A percentile compares a stretch with the other conserved stretches of the same genome.
phyloP scores from a whole-genome alignment of 2,329 filamentous ascomycete genomes.

The Venturia asperata region DNA sequence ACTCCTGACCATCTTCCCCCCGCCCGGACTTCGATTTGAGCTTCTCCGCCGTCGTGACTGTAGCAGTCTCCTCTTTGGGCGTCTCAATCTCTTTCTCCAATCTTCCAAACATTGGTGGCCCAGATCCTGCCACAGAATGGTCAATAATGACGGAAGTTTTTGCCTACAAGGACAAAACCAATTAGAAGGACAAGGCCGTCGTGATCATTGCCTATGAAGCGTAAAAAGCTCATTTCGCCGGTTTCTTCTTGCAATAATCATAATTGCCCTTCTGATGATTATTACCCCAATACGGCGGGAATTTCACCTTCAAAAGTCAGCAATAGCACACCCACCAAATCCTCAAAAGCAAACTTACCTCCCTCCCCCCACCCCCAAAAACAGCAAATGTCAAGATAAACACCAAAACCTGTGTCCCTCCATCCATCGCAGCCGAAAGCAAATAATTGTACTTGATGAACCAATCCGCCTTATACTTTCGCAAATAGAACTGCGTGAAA shows the following conservation, averaged over 20 bases:
- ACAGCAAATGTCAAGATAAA: slow-evolving; percentile 41
- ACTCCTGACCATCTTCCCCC: no score
- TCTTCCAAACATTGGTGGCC: no score
- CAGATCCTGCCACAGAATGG: no score
- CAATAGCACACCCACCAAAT: neutral
- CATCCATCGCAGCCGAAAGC: slow-evolving; percentile 35
- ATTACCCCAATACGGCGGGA: slow-evolving; percentile 18
- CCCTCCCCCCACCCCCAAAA: slow-evolving; percentile 30
- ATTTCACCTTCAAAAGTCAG: neutral
- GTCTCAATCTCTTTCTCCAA: no score
- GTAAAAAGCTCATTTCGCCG: neutral
- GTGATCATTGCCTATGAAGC: no score
- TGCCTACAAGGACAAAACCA: no score
- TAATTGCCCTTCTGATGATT: slow-evolving; percentile 17
- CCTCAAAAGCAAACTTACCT: neutral
- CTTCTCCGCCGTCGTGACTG: no score
- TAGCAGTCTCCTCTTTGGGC: no score
- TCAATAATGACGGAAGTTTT: no score
- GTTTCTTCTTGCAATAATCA: slow-evolving; percentile 15
- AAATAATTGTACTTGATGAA: slow-evolving; percentile 40
- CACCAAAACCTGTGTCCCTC: slow-evolving; percentile 35
- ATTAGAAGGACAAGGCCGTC: no score
- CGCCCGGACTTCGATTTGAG: no score
- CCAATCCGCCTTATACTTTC: slow-evolving; percentile 30
- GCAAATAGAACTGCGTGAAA: slow-evolving; percentile 32